phyloP scores from a whole-genome alignment of 331 rosid genomes.

The Rosa hybrid region DNA sequence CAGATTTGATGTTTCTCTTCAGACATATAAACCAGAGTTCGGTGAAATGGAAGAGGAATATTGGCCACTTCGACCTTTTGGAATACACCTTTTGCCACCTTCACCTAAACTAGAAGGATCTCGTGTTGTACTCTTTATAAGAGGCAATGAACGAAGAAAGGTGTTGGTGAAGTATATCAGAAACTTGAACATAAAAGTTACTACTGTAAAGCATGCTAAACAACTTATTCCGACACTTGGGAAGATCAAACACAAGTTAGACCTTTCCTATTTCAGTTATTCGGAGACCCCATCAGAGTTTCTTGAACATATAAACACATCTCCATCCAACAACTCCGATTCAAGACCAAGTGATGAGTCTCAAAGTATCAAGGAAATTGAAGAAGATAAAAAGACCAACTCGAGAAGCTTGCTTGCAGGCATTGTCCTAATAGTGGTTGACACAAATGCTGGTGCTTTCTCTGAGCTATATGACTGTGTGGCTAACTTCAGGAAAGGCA shows the following conservation, averaged over 20 bases:
- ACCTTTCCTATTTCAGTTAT: constrained; percentile 20
- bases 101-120: constrained; percentile 20
- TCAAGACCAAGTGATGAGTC: background rate
- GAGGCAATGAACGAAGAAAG: constrained; percentile 19
- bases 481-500: constrained; percentile 23
- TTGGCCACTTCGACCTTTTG: constrained; percentile 19
- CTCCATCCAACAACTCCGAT: constrained; percentile 3
- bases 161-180: constrained; percentile 23
- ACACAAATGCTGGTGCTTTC: constrained; percentile 11
- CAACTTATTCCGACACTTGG: constrained; percentile 17
- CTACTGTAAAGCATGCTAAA: constrained; percentile 8
- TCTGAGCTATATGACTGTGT: constrained; percentile 12
- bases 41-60: constrained; percentile 14
- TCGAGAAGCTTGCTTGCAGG: constrained; percentile 13
- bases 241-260: constrained; percentile 19
- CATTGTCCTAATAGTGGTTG: constrained; percentile 26
- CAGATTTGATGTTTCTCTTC: constrained; percentile 25
- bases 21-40: constrained; percentile 3
- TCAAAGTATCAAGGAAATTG: constrained; percentile 14
- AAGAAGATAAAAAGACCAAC: constrained; percentile 8
- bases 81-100: background rate
- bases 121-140: constrained; percentile 25
- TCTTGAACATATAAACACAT: background rate
- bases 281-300: constrained; percentile 1
- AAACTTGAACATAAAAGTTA: constrained; percentile 23